Evolutionary conservation across 1,284 basidiomycete genomes (phyloP), one percentile per base, ranked within the genome.

Genomic region (Pseudozyma pruni): DNA sequence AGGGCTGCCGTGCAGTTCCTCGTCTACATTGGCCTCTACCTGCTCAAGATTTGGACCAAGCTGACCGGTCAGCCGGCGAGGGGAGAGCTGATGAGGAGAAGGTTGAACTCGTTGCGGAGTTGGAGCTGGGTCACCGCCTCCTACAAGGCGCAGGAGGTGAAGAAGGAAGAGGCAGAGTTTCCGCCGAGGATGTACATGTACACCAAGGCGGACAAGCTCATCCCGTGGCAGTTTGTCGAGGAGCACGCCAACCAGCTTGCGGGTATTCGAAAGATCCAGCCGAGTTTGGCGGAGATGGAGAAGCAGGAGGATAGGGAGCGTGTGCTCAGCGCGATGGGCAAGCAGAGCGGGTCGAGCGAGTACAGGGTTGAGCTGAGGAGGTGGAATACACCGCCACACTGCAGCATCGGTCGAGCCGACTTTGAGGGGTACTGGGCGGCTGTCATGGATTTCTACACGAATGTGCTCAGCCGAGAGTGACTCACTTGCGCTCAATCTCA

Each of bases 151-250:
- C 37, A 31, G 10, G 25, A 31, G 14, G 33, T 33, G 13, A 19
- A 25, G 31, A 22, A 45, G 20, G 20, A 46, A 39, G 34, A 27
- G 29, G 45, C 22, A 38, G 45, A 29, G 13, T 62, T 50, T 47
- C 73, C 75, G 13, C 76, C 76, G 11, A 46, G 76, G 19, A 63
- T 76, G 49, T 78, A 78, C 64, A 60, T 78, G 43, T 78, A 75
- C 49, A 73, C 69, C 42, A 71, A 67, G 35, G 60, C 67, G 23
- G 76, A 79, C 39, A 38, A 60, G 39, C 68, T 79, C 17, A 75
- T 79, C 7, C 64, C 72, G 9, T 77, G 59, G 53, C 49, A 55
- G 9, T 64, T 47, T 39, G 75, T 79, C 25, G 76, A 79, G 40
- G 59, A 66, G 34, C 76, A 79, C 43, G 76, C 75, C 8, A 17